Percentiles rank a stretch among this genome's conserved stretches.
phyloP scores from a whole-genome alignment of 495 filamentous ascomycete genomes.

The Penicillium flavigenum region DNA sequence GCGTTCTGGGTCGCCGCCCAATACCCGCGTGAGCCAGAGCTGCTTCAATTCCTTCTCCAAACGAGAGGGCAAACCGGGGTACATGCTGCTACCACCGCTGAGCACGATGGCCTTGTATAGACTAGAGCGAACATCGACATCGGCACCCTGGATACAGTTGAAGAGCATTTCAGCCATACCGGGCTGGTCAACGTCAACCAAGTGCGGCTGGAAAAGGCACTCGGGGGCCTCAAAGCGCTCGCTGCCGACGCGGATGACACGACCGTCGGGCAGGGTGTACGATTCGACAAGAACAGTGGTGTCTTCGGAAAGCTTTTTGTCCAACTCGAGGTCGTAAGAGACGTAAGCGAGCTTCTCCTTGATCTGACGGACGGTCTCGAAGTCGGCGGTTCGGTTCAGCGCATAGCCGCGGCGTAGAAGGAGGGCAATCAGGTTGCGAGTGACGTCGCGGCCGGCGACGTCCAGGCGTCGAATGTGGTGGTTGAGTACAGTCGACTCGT shows the following conservation, averaged over 20 bases:
- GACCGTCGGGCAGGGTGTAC: slow-evolving; percentile 94
- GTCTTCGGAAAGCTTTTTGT: slow-evolving; percentile 94
- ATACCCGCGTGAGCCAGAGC: slow-evolving; percentile 90
- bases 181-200: slow-evolving; percentile 96
- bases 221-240: slow-evolving; percentile 98
- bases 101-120: slow-evolving; percentile 97
- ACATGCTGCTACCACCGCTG: slow-evolving; percentile 97
- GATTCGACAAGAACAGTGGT: slow-evolving; percentile 96
- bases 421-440: slow-evolving; percentile 92
- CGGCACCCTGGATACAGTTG: slow-evolving; percentile 95
- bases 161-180: slow-evolving; percentile 96
- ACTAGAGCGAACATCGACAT: slow-evolving; percentile 89
- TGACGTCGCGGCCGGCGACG: slow-evolving; percentile 95
- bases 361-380: slow-evolving; percentile 98
- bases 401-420: slow-evolving; percentile 95
- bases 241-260: slow-evolving; percentile 91
- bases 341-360: slow-evolving; percentile 99
- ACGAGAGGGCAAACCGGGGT: slow-evolving; percentile 88
- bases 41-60: slow-evolving; percentile 99
- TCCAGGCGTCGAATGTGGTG: slow-evolving; percentile 92
- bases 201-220: slow-evolving; percentile 97
- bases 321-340: slow-evolving; percentile 94
- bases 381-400: slow-evolving; percentile 96
- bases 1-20: slow-evolving; percentile 86
- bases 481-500: slow-evolving; percentile 95